A percentile compares a stretch with the other conserved stretches of the same genome.
Evolutionary conservation across 345 rosid genomes (phyloP).

Genomic region (rapeseed (Brassica napus)): DNA sequence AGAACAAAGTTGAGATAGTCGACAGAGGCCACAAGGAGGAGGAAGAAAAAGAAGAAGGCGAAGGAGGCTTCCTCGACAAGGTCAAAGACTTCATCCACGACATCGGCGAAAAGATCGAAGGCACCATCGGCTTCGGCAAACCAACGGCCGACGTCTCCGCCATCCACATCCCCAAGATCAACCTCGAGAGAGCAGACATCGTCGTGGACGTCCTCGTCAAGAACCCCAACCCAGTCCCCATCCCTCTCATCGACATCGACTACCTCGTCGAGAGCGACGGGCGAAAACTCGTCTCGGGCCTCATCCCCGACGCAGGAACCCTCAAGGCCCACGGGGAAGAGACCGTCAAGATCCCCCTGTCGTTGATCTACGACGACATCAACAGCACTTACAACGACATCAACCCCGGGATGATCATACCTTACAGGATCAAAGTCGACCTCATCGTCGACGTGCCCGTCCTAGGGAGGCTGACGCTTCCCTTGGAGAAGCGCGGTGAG

Average conservation of each 20-base stretch:
- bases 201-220: conserved; percentile 82
- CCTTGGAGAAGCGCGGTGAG: conserved; percentile 89
- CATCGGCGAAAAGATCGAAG: conserved; percentile 95
- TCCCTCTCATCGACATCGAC: conserved; percentile 81
- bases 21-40: conserved; percentile 58
- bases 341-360: conserved; percentile 82
- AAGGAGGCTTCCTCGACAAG: conserved; percentile 86
- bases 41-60: conserved; percentile 54
- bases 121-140: conserved; percentile 86
- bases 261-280: conserved; percentile 90
- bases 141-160: conserved; percentile 91
- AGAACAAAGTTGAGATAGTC: conserved; percentile 48
- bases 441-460: conserved; percentile 86
- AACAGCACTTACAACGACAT: conserved; percentile 77
- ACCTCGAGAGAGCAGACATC: conserved; percentile 81
- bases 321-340: conserved; percentile 90
- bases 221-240: conserved; percentile 91
- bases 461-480: conserved; percentile 83
- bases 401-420: conserved; percentile 84
- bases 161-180: conserved; percentile 75
- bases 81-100: conserved; percentile 95
- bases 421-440: conserved; percentile 83
- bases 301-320: conserved; percentile 96
- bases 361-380: conserved; percentile 80
- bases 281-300: conserved; percentile 80